Evolutionary conservation across 495 filamentous ascomycete species (phyloP), one percentile per base, ranked within the genome.

Genomic region (Massariosphaeria phaeospora): DNA sequence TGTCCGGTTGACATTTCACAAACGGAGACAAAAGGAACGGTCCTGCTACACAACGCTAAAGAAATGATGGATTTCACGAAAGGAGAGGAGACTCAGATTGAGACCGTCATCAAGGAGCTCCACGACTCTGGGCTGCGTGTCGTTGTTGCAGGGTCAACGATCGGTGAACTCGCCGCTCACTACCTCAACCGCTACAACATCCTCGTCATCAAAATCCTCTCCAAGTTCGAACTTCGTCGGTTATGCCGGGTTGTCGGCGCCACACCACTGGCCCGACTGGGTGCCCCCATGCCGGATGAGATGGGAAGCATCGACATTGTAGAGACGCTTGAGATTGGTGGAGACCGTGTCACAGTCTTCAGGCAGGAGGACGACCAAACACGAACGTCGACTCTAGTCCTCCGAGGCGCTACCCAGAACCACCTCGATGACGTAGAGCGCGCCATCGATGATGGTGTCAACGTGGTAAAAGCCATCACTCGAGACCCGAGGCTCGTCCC

Each of bases 1-100:
- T 99, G 94, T 76, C 84, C 94, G 34, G 88, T 99, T 70, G 94
- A 99, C 68, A 91, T 80, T 72, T 86, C 80, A 63, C 90, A 96
- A 78, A 99, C 94, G 24, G 94, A 99, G 73, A 99, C 94, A 62
- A 99, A 99, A 76, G 94, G 94, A n/a, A 99, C 94, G 13, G 94
- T 99, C n/a, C 75, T 99, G 31, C 68, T 99, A 57, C 88, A 97
- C 72, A 97, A 95, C 66, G 91, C 91, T 25, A 87, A 96, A 75
- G 94, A 99, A 73, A 96, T 99, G 89, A 75, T 96, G 52, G 84
- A 97, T 69, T 99, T 96, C 75, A 95, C 89, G 47, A 95, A 93
- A 74, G 94, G 93, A 24, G 94, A 99, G 71, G 94, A 99, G 71
- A 76, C 74, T 44, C 93, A 95, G 63, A 80, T 99, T 23, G 94